Conservation (phyloP, 768 basidiomycete genomes). For the Phaeotremella skinneri region DNA sequence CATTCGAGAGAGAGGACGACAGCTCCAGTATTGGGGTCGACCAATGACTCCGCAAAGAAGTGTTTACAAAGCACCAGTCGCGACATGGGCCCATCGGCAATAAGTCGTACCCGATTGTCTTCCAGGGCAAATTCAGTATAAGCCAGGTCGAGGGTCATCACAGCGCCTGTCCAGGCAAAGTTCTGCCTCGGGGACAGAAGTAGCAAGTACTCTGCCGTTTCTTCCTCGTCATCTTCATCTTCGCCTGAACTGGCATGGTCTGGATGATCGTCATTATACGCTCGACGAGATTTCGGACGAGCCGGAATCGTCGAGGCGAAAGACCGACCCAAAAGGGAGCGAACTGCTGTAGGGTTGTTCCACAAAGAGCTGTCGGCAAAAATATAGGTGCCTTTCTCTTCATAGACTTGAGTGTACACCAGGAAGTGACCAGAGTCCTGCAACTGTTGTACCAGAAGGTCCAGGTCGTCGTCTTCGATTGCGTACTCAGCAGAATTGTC, state of each 20-base stretch:
- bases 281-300: constrained; percentile 17
- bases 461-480: constrained; percentile 41
- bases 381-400: constrained; percentile 88
- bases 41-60: constrained; percentile 66
- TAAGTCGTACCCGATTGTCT: constrained; percentile 83
- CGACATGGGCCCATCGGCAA: constrained; percentile 82
- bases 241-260: constrained; percentile 31
- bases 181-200: constrained; percentile 77
- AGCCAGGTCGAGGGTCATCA: constrained; percentile 69
- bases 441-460: constrained; percentile 60
- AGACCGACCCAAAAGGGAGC: constrained; percentile 75
- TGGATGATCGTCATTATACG: constrained; percentile 44
- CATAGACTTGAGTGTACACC: constrained; percentile 81
- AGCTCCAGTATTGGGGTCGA: constrained; percentile 28
- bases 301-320: constrained; percentile 55
- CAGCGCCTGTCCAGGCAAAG: constrained; percentile 89
- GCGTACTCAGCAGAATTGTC: constrained; percentile 57
- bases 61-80: constrained; percentile 75
- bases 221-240: constrained; percentile 36
- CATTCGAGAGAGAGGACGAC: constrained; percentile 46
- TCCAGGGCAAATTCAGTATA: constrained; percentile 76
- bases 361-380: constrained; percentile 74
- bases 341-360: constrained; percentile 72
- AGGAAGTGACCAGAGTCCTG: constrained; percentile 86
- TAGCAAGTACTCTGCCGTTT: constrained; percentile 64